phyloP scores from a whole-genome alignment of 257 asterid genomes.

The Solanum okadae region DNA sequence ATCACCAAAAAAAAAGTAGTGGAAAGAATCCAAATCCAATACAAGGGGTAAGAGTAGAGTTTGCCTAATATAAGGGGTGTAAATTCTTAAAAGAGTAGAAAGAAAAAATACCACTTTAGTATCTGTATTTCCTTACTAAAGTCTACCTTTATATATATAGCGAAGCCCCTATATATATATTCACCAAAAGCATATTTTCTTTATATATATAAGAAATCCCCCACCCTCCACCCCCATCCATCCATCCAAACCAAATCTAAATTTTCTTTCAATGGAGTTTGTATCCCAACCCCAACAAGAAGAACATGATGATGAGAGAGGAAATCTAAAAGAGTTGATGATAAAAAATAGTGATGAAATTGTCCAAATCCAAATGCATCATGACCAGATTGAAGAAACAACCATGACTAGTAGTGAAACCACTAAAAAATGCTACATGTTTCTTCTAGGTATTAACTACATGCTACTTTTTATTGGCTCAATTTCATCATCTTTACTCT shows the following conservation, averaged over 20 bases:
- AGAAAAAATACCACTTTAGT: neutral
- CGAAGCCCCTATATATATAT: neutral
- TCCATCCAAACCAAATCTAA: neutral
- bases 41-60: neutral
- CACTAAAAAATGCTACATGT: conserved; percentile 10
- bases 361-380: neutral
- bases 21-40: neutral
- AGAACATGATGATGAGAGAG: neutral
- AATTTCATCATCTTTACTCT: conserved; percentile 29
- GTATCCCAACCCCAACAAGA: neutral
- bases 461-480: conserved; percentile 40
- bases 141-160: neutral
- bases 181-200: neutral
- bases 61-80: neutral
- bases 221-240: no score
- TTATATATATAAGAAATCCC: neutral
- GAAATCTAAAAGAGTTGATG: neutral
- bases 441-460: conserved; percentile 34
- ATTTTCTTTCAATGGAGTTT: neutral
- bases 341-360: neutral
- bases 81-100: neutral
- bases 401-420: neutral
- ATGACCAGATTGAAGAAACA: conserved; percentile 2
- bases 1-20: neutral
- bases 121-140: neutral